These are phyloP conservation scores for Colletotrichum tropicicola DNA, from an alignment of 2,329 filamentous ascomycete genomes.

Conservation along the genomic window DNA sequence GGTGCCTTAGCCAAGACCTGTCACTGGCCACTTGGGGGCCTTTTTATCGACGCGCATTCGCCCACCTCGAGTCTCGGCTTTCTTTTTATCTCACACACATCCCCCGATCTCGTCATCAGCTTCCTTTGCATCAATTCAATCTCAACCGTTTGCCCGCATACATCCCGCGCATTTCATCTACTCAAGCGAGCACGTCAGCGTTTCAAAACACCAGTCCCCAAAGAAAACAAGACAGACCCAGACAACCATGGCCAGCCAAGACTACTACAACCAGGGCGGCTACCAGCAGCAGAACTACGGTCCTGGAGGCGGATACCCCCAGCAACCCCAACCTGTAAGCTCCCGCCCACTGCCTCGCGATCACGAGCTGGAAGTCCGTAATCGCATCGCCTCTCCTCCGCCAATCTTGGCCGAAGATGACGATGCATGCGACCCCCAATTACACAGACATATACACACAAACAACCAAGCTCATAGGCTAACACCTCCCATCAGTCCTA, in stretches of 20 bases:
- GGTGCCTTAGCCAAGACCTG: slow-evolving; percentile 5
- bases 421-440: not conserved
- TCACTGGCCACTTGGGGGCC: slow-evolving; percentile 19
- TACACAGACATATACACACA: not conserved
- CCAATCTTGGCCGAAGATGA: not conserved
- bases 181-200: not conserved
- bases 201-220: not conserved
- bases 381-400: not conserved
- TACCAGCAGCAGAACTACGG: slow-evolving; percentile 33
- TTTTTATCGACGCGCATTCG: slow-evolving; percentile 24
- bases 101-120: not conserved
- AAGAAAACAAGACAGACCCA: not conserved
- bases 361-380: not conserved
- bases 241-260: slow-evolving; percentile 49
- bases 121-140: not conserved
- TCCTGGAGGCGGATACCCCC: slow-evolving; percentile 40
- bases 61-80: not conserved
- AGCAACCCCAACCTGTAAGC: slow-evolving; percentile 51
- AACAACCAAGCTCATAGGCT: not conserved
- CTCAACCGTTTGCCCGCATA: too few relatives aligned
- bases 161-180: not conserved
- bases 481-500: slow-evolving; percentile 36
- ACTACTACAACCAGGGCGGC: slow-evolving; percentile 49
- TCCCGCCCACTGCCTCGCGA: not conserved
- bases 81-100: slow-evolving; percentile 12